Evolutionary conservation across 768 basidiomycete genomes (phyloP).

Genomic region (Naganishia friedmannii): DNA sequence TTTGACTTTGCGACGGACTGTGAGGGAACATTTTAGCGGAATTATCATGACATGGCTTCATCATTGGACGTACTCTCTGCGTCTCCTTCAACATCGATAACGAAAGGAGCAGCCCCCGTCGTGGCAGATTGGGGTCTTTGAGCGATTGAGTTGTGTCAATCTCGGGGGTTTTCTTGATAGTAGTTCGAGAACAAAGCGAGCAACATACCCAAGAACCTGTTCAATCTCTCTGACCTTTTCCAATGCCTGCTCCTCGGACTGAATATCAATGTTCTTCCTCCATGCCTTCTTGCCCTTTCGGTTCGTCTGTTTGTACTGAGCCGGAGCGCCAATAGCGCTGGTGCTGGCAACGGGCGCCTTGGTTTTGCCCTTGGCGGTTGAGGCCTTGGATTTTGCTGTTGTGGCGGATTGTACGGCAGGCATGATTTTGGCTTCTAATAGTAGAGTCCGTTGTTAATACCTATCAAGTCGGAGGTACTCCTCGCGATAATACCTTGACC

Average conservation of each 20-base stretch:
- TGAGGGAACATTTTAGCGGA: background rate
- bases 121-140: background rate
- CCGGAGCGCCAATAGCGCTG: conserved; percentile 50
- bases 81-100: conserved; percentile 31
- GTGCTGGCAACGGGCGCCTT: conserved; percentile 17
- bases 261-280: conserved; percentile 87
- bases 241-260: conserved; percentile 70
- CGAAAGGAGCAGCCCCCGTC: background rate
- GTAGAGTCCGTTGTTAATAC: background rate
- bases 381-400: conserved; percentile 2
- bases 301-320: conserved; percentile 61
- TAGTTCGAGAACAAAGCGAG: background rate
- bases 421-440: background rate
- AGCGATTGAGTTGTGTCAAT: background rate
- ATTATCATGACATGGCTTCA: too few relatives aligned
- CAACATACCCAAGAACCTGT: conserved; percentile 68
- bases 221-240: conserved; percentile 79
- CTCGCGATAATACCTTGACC: background rate
- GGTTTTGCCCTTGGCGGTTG: conserved; percentile 23
- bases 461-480: background rate
- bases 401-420: conserved; percentile 10
- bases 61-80: conserved; percentile 6
- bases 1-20: conserved; percentile 36
- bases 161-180: conserved; percentile 3
- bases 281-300: conserved; percentile 89